Evolutionary conservation across 2,329 filamentous ascomycete genomes (phyloP).

Genomic region (Aspergillus proliferans): DNA sequence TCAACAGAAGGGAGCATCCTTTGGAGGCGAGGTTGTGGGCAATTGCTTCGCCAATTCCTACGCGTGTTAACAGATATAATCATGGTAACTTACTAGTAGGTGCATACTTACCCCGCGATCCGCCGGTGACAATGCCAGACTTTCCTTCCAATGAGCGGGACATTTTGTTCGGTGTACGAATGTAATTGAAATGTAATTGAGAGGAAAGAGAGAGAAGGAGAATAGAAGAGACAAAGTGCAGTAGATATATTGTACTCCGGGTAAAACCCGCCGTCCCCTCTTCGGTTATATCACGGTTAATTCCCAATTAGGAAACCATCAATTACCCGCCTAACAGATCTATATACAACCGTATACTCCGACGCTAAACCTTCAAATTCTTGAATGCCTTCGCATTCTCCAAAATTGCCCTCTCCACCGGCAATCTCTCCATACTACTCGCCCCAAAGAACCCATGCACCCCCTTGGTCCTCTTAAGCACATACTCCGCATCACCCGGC

Average conservation of each 20-base stretch:
- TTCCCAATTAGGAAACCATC: constrained; percentile 18
- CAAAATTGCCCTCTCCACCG: constrained; percentile 61
- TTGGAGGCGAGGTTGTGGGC: constrained; percentile 67
- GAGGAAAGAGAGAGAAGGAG: background rate
- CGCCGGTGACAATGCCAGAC: constrained; percentile 72
- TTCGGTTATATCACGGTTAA: constrained; percentile 11
- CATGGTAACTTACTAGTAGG: constrained; percentile 1
- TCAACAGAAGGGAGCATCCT: constrained; percentile 62
- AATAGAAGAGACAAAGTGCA: background rate
- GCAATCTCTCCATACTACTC: constrained; percentile 62
- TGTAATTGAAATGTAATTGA: constrained; percentile 1
- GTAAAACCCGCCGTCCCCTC: background rate
- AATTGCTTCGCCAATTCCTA: constrained; percentile 68
- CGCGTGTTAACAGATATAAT: constrained; percentile 1
- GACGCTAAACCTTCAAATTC: constrained; percentile 19
- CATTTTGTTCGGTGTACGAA: constrained; percentile 4
- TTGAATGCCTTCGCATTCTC: constrained; percentile 54
- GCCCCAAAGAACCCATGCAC: constrained; percentile 69
- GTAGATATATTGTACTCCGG: background rate
- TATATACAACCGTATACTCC: background rate
- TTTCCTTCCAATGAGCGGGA: constrained; percentile 59
- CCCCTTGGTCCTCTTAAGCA: constrained; percentile 54
- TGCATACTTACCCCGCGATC: constrained; percentile 59
- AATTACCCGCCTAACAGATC: background rate
- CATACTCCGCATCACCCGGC: constrained; percentile 57